phyloP scores from a whole-genome alignment of 1,284 basidiomycete species.

The Ceratobasidium sp. region DNA sequence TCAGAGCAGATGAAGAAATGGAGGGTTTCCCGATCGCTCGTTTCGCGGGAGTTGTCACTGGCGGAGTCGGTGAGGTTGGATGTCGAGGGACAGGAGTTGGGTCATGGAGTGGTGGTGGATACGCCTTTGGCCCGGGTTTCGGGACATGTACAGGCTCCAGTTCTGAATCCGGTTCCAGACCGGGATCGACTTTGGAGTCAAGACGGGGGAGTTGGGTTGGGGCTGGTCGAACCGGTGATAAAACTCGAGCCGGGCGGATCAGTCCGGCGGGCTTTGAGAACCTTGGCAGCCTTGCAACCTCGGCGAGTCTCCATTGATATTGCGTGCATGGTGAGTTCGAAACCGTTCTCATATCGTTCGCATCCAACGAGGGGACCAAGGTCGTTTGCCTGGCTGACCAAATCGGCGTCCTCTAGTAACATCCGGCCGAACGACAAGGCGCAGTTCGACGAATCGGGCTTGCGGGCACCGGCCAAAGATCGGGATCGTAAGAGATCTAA shows the following conservation, averaged over 20 bases:
- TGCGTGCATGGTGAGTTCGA: conserved; percentile 25
- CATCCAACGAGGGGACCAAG: conserved; percentile 25
- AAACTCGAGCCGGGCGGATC: conserved; percentile 19
- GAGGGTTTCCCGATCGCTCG: conserved; percentile 42
- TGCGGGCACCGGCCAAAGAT: conserved; percentile 22
- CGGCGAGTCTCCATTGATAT: conserved; percentile 30
- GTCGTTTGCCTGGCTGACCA: conserved; percentile 9
- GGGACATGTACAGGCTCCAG: conserved; percentile 24
- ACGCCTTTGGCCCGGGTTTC: conserved; percentile 29
- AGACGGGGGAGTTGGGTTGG: conserved; percentile 37
- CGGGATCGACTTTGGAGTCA: conserved; percentile 19
- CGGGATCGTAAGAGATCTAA: conserved; percentile 46
- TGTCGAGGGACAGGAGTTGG: conserved; percentile 50
- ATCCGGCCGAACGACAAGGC: conserved; percentile 34
- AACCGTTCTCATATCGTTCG: conserved; percentile 22
- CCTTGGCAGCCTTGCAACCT: conserved; percentile 15
- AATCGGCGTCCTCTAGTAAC: conserved; percentile 26
- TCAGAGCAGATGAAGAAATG: conserved; percentile 7
- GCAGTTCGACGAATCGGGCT: conserved; percentile 24
- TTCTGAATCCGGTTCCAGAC: conserved; percentile 6
- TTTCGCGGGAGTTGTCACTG: conserved; percentile 47
- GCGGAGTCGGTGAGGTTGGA: conserved; percentile 48
- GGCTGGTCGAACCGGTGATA: neutral
- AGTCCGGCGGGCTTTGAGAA: conserved; percentile 43
- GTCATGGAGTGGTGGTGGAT: conserved; percentile 39